These are phyloP conservation scores for Aspergillus felis DNA, from an alignment of 2,329 filamentous ascomycete genomes.

Conservation along the genomic window DNA sequence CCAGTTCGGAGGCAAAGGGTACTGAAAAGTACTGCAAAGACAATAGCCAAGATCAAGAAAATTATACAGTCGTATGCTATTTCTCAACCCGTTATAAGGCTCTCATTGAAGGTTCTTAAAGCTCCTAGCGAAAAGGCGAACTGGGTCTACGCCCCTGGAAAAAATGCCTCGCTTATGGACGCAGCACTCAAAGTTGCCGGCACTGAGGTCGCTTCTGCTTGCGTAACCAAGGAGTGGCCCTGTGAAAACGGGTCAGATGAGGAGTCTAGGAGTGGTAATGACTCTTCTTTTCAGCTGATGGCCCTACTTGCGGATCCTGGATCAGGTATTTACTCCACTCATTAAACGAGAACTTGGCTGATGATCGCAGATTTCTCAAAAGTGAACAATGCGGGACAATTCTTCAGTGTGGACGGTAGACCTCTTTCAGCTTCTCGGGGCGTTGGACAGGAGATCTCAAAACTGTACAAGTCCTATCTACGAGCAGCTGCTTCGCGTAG, in stretches of 20 bases:
- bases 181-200: constrained; percentile 55
- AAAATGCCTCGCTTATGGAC: constrained; percentile 46
- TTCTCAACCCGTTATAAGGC: constrained; percentile 52
- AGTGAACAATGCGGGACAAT: constrained; percentile 41
- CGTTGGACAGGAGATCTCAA: constrained; percentile 51
- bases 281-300: constrained; percentile 40
- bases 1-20: constrained; percentile 58
- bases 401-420: constrained; percentile 55
- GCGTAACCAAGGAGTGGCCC: constrained; percentile 31
- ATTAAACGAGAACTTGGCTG: constrained; percentile 7
- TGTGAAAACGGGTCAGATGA: constrained; percentile 19
- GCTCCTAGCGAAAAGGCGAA: constrained; percentile 60
- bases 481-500: constrained; percentile 30
- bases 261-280: neutral
- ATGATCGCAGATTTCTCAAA: constrained; percentile 34
- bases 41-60: constrained; percentile 49
- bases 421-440: constrained; percentile 51
- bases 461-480: constrained; percentile 49
- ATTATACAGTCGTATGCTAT: constrained; percentile 58
- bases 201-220: constrained; percentile 51
- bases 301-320: constrained; percentile 49
- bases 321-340: constrained; percentile 25
- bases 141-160: constrained; percentile 56
- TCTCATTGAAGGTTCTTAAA: constrained; percentile 54
- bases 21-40: constrained; percentile 49